These are phyloP conservation scores for Pyrenophora teres DNA, from an alignment of 2,329 filamentous ascomycete species.

Conservation along the genomic window DNA sequence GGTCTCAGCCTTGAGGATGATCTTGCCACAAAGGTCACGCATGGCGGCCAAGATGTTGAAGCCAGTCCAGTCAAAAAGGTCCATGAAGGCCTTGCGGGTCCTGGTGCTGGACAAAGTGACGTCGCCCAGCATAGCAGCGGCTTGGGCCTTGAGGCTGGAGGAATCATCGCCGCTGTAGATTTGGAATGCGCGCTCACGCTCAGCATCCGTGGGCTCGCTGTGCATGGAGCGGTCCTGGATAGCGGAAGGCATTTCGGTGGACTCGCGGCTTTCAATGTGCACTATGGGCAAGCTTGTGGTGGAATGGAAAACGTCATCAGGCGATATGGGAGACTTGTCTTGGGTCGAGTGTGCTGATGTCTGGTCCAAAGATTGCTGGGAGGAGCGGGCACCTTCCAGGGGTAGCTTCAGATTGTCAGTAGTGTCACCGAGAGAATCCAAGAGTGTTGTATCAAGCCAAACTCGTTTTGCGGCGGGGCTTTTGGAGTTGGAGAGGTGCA, in stretches of 20 bases:
- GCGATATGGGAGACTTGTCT: constrained; percentile 47
- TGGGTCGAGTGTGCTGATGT: constrained; percentile 37
- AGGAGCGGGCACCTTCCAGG: constrained; percentile 45
- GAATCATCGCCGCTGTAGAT: constrained; percentile 87
- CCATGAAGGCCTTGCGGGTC: constrained; percentile 81
- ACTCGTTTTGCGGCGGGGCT: constrained; percentile 41
- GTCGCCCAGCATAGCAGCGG: constrained; percentile 88
- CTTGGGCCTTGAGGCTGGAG: constrained; percentile 76
- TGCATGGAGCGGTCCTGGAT: constrained; percentile 38
- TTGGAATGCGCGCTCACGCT: constrained; percentile 75
- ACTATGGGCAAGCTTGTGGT: constrained; percentile 57
- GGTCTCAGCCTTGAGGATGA: constrained; percentile 87
- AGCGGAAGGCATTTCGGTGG: constrained; percentile 44
- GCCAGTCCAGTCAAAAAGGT: constrained; percentile 83
- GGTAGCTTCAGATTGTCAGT: constrained; percentile 44
- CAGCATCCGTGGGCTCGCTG: constrained; percentile 63
- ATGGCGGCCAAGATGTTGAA: constrained; percentile 79
- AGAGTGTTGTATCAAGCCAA: constrained; percentile 48
- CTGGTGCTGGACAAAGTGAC: constrained; percentile 57
- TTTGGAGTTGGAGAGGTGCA: constrained; percentile 19
- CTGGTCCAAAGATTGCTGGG: constrained; percentile 44
- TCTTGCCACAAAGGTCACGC: constrained; percentile 77
- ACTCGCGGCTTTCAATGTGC: constrained; percentile 55
- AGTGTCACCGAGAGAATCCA: constrained; percentile 37
- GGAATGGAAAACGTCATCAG: constrained; percentile 54